A percentile compares a stretch with the other conserved stretches of the same genome.
These are phyloP conservation scores for Stephania japonica DNA, from an alignment of 164 flowering plant genomes.

Conservation along the genomic window DNA sequence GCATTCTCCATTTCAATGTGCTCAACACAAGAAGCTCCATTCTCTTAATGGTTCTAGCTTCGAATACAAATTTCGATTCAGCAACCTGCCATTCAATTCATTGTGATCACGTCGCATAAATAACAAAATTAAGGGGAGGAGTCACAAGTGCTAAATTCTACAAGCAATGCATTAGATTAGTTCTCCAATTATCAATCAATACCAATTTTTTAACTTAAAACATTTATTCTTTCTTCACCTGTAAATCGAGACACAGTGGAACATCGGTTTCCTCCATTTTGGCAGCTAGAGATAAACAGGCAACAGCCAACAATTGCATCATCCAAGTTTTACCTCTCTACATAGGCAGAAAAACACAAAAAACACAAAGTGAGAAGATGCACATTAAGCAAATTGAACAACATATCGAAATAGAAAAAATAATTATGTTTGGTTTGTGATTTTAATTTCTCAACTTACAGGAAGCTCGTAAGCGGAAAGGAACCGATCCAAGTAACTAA, in stretches of 20 bases:
- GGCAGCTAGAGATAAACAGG: constrained; percentile 82
- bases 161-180: background rate
- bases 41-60: constrained; percentile 68
- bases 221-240: constrained; percentile 36
- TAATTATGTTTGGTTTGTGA: background rate
- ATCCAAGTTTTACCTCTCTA: constrained; percentile 72
- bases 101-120: background rate
- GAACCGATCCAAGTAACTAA: constrained; percentile 85
- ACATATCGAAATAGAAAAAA: background rate
- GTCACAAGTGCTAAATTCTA: background rate
- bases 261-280: constrained; percentile 82
- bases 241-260: constrained; percentile 63
- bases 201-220: background rate
- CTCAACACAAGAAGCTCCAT: constrained; percentile 87
- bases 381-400: background rate
- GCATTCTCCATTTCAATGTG: constrained; percentile 82
- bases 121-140: background rate
- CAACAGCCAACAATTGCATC: constrained; percentile 70
- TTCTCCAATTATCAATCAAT: constrained; percentile 11
- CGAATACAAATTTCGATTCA: constrained; percentile 60
- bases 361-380: background rate
- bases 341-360: constrained; percentile 2
- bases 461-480: constrained; percentile 70
- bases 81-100: constrained; percentile 37
- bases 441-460: constrained; percentile 42